phyloP scores from a whole-genome alignment of 2,329 filamentous ascomycete species.

The Nothopassalora personata region DNA sequence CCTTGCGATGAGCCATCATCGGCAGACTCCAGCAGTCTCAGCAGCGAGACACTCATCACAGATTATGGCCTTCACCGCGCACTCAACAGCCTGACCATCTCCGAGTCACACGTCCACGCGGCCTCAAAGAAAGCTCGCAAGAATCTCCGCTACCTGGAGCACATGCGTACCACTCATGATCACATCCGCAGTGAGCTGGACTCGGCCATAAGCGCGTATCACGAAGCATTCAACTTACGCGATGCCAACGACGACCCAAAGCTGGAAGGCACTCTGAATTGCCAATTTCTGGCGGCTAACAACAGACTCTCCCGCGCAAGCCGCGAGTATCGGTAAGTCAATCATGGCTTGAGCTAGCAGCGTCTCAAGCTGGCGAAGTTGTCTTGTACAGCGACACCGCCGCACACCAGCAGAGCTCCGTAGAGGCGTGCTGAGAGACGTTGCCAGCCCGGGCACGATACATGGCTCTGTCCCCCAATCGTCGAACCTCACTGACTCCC shows the following conservation, averaged over 20 bases:
- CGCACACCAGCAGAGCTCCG: no score
- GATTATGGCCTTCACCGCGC: slow-evolving; percentile 11
- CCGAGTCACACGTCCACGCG: slow-evolving; percentile 5
- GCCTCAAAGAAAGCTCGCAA: slow-evolving; percentile 14
- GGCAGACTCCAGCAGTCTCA: slow-evolving; percentile 4
- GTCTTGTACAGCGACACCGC: no score
- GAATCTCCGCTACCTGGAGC: slow-evolving; percentile 8
- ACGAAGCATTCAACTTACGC: background rate
- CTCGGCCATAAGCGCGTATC: slow-evolving; percentile 4
- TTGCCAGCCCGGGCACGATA: no score
- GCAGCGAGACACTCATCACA: slow-evolving; percentile 3
- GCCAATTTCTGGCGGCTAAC: slow-evolving; percentile 13
- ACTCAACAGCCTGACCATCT: slow-evolving; percentile 6
- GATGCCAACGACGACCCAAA: slow-evolving; percentile 6
- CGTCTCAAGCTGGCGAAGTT: no score
- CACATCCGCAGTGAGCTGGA: slow-evolving; percentile 2
- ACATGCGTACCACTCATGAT: background rate
- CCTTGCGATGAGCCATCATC: background rate
- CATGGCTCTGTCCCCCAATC: no score
- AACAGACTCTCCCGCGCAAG: slow-evolving; percentile 10
- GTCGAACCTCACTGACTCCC: no score
- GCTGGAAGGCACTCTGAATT: slow-evolving; percentile 6
- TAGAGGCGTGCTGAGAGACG: no score
- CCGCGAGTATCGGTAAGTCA: slow-evolving; percentile 4
- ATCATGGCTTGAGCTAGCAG: no score